Evolutionary conservation across 148 eudicot species (phyloP).

Genomic region (Vaccinium darrowii): DNA sequence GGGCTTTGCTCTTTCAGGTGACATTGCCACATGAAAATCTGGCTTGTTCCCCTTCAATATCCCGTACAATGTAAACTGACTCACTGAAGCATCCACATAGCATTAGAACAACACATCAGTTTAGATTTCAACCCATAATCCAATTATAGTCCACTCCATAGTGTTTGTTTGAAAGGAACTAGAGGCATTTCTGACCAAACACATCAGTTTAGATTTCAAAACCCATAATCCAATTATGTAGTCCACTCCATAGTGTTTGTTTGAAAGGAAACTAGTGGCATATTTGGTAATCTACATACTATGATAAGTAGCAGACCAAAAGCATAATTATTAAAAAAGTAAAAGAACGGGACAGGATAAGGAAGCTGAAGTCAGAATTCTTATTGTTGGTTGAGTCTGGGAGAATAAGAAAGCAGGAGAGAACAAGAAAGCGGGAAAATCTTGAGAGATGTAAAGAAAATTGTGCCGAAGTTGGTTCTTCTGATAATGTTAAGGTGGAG

Average conservation of each 20-base stretch:
- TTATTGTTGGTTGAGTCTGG: too few relatives aligned
- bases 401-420: too few relatives aligned
- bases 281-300: not conserved
- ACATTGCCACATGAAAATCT: slow-evolving; percentile 98
- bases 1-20: slow-evolving; percentile 80
- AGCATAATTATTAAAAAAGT: not conserved
- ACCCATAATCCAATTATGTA: not conserved
- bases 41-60: slow-evolving; percentile 98
- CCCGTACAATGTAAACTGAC: slow-evolving; percentile 96
- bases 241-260: not conserved
- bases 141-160: not conserved
- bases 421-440: not conserved
- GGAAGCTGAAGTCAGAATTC: not conserved
- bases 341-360: not conserved
- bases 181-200: not conserved
- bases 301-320: not conserved
- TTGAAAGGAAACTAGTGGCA: not conserved
- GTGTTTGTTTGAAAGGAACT: not conserved
- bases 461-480: not conserved
- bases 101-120: slow-evolving; percentile 10
- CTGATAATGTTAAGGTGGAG: not conserved
- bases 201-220: not conserved
- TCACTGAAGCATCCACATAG: slow-evolving; percentile 57
- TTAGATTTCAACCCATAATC: not conserved
- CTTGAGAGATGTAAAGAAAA: slow-evolving; percentile 2